Evolutionary conservation across 306 rosid genomes (phyloP).

Genomic region (Acacia acuminata): DNA sequence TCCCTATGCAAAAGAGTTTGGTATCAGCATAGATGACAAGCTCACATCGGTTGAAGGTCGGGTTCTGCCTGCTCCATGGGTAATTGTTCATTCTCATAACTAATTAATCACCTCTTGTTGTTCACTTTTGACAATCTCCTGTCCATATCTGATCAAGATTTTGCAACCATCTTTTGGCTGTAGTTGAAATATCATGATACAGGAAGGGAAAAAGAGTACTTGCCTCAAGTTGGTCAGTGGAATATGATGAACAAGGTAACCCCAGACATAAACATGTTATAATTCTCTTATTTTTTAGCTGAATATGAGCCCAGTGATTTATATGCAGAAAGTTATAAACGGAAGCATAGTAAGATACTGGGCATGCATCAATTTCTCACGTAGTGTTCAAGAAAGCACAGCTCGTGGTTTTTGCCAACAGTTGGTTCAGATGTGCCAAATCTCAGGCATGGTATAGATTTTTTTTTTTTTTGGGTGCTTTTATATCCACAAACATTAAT

Average conservation of each 20-base stretch:
- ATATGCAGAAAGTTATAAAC: slow-evolving; percentile 54
- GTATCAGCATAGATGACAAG: slow-evolving; percentile 45
- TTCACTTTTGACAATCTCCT: not conserved
- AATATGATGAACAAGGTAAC: slow-evolving; percentile 57
- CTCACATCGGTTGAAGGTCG: slow-evolving; percentile 49
- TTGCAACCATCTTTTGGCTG: slow-evolving; percentile 9
- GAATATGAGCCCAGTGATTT: slow-evolving; percentile 11
- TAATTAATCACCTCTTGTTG: not conserved
- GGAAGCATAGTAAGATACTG: slow-evolving; percentile 57
- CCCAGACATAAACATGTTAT: not conserved
- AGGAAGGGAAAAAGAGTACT: slow-evolving; percentile 47
- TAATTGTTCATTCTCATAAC: slow-evolving; percentile 17
- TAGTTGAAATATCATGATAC: slow-evolving; percentile 50
- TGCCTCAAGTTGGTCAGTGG: slow-evolving; percentile 60
- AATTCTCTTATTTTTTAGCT: not conserved
- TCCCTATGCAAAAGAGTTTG: slow-evolving; percentile 48
- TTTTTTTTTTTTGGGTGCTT: slow-evolving; percentile 2
- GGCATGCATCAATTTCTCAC: slow-evolving; percentile 59
- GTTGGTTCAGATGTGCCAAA: slow-evolving; percentile 62
- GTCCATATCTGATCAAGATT: not conserved
- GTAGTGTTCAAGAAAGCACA: slow-evolving; percentile 50
- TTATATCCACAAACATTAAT: not conserved
- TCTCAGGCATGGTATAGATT: slow-evolving; percentile 59
- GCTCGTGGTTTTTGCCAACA: slow-evolving; percentile 59
- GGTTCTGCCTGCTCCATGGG: slow-evolving; percentile 62